Base-by-base conservation (phyloP, 2,329 filamentous ascomycete species). In the Xylariomycetidae sp. region DNA sequence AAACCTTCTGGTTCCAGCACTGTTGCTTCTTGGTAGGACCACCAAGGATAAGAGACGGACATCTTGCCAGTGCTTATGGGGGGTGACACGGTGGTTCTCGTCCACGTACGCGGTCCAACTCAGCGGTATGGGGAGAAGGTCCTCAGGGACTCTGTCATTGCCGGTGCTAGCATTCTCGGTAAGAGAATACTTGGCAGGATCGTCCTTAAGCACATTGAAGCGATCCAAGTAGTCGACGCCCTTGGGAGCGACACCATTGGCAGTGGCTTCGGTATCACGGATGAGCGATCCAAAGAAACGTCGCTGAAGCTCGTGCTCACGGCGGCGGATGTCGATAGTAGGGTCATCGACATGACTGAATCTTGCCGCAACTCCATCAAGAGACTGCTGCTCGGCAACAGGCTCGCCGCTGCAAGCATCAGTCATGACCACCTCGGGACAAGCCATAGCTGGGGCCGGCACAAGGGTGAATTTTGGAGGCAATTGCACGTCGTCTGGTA, bases 31-130 rank as follows among this genome's bases (percentile, higher is more conserved):
- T 15, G 35, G 39, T 31, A 22, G 9, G 55, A 76, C 47, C 7
- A 64, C 67, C 10, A 96, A 67, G 2, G 67, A 71, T n/a, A 95
- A 60, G 32, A 85, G 75, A 0, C 92, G 83, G 27, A 96, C 90
- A 62, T 98, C 92, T 64, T 98, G 92, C 81, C 87, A 95, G 61
- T 98, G 92, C 2, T 67, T 65, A 1, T 57, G 30, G 0, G 89
- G 79, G 0, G 92, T 98, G 5, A 94, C 58, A 12, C 89, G 76
- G 13, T 66, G 58, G 52, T 94, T 95, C n/a, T 61, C 56, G 1
- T 66, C 50, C 1, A 98, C 54, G 0, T 59, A 71, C 7, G 80
- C 83, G 0, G 57, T 59, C 42, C 76, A 64, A 2, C 72, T 65
- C 25, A 65, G 61, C 1, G 75, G 72, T 10, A 87, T 68, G 0